A percentile compares a stretch with the other conserved stretches of the same genome.
Conservation (phyloP, 345 rosid genomes). For the Populus ilicifolia region DNA sequence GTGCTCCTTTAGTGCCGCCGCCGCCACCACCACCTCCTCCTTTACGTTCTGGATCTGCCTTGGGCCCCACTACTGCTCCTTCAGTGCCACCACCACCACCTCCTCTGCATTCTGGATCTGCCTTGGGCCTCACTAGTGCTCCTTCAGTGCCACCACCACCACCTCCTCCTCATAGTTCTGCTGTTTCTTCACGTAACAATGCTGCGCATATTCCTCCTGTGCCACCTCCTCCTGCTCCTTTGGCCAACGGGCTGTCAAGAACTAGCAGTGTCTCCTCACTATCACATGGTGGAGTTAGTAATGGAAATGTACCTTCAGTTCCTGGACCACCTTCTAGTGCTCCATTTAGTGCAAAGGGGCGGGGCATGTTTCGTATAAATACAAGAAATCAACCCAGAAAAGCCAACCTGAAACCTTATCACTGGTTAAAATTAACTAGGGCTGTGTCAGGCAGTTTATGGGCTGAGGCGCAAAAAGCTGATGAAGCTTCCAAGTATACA, state of each 20-base stretch:
- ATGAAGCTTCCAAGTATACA: constrained; percentile 62
- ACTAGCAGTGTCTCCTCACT: constrained; percentile 17
- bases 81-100: constrained; percentile 36
- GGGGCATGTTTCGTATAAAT: constrained; percentile 40
- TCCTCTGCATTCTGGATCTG: constrained; percentile 31
- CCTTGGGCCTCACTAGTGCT: constrained; percentile 14
- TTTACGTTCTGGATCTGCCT: constrained; percentile 23
- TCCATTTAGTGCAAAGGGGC: constrained; percentile 45
- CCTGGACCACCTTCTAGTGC: constrained; percentile 56
- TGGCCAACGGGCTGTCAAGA: constrained; percentile 30
- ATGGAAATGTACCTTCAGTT: constrained; percentile 55
- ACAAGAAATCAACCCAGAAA: constrained; percentile 51
- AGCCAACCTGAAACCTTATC: constrained; percentile 73
- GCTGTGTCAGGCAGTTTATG: constrained; percentile 84
- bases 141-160: constrained; percentile 32
- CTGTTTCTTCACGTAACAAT: constrained; percentile 12
- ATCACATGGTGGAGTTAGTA: constrained; percentile 34
- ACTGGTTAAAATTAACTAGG: constrained; percentile 85
- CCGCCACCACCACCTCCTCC: constrained; percentile 54
- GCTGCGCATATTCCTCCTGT: constrained; percentile 35
- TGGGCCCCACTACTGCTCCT: constrained; percentile 20
- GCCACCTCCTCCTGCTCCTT: constrained; percentile 64
- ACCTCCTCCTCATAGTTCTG: constrained; percentile 24
- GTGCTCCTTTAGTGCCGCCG: constrained; percentile 32
- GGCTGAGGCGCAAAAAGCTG: constrained; percentile 78